phyloP scores from a whole-genome alignment of 169 alveolate genomes.

The Sarcocystis neurona region DNA sequence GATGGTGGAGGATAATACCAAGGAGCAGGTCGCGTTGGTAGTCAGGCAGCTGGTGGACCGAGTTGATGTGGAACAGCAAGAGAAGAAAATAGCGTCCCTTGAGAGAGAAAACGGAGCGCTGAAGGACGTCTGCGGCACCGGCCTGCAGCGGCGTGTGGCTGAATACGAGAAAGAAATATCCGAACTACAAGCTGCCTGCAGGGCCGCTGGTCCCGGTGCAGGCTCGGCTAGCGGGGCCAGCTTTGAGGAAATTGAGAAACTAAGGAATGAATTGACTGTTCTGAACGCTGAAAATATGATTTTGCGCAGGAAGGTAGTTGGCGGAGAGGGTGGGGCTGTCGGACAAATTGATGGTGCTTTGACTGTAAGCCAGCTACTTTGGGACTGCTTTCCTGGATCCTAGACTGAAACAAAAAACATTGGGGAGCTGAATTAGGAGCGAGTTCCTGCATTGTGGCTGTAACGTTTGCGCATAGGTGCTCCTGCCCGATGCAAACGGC shows the following conservation, averaged over 20 bases:
- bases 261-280: slow-evolving; percentile 14
- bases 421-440: too few species aligned
- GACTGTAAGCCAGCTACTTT: neutral
- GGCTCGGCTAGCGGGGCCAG: neutral
- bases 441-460: too few species aligned
- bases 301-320: neutral
- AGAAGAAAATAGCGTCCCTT: neutral
- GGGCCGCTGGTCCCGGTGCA: neutral
- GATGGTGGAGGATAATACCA: neutral
- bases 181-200: neutral
- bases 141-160: neutral
- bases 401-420: too few species aligned
- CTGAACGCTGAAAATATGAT: slow-evolving; percentile 26
- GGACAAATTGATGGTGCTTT: neutral
- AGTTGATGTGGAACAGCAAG: slow-evolving; percentile 7
- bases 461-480: too few species aligned
- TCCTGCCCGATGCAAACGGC: too few species aligned
- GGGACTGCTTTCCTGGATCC: neutral
- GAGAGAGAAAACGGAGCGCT: slow-evolving; percentile 22
- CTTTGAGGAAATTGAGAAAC: neutral
- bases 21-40: slow-evolving; percentile 19
- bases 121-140: slow-evolving; percentile 33
- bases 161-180: slow-evolving; percentile 19
- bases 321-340: neutral
- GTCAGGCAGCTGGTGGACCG: neutral